These are phyloP conservation scores for Ganoderma sp. DNA, from an alignment of 1,284 basidiomycete species.

Conservation along the genomic window DNA sequence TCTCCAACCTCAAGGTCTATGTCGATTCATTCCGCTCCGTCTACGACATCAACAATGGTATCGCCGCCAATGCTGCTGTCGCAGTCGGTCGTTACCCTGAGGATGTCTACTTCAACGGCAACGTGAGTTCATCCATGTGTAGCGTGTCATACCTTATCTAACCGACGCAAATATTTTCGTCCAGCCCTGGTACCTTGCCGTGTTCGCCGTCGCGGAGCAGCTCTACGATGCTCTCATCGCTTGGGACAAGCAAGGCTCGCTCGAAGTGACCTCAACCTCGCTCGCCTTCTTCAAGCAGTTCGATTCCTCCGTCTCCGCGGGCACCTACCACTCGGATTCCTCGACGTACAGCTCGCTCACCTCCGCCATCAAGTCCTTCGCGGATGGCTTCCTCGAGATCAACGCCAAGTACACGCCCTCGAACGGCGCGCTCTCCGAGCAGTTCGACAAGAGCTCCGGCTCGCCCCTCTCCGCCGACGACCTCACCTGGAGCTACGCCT, in stretches of 20 bases:
- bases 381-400: constrained; percentile 50
- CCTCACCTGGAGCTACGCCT: constrained; percentile 53
- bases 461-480: constrained; percentile 46
- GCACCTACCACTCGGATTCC: constrained; percentile 44
- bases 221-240: constrained; percentile 51
- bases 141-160: neutral
- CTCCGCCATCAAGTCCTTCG: constrained; percentile 45
- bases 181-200: constrained; percentile 53
- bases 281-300: constrained; percentile 52
- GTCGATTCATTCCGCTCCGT: constrained; percentile 59
- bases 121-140: constrained; percentile 42
- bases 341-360: constrained; percentile 43
- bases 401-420: constrained; percentile 49
- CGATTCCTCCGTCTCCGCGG: constrained; percentile 40
- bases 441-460: constrained; percentile 44
- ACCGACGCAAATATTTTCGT: neutral
- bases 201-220: constrained; percentile 51
- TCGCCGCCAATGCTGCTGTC: constrained; percentile 48
- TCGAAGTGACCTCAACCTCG: constrained; percentile 48
- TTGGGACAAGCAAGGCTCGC: constrained; percentile 43
- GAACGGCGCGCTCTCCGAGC: constrained; percentile 48
- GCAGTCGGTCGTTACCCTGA: constrained; percentile 63
- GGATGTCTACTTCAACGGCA: constrained; percentile 59
- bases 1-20: constrained; percentile 58
- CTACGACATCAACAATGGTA: constrained; percentile 56